These are phyloP conservation scores for Saturnispora zaruensis DNA, from an alignment of 805 yeast species.

Conservation along the genomic window DNA sequence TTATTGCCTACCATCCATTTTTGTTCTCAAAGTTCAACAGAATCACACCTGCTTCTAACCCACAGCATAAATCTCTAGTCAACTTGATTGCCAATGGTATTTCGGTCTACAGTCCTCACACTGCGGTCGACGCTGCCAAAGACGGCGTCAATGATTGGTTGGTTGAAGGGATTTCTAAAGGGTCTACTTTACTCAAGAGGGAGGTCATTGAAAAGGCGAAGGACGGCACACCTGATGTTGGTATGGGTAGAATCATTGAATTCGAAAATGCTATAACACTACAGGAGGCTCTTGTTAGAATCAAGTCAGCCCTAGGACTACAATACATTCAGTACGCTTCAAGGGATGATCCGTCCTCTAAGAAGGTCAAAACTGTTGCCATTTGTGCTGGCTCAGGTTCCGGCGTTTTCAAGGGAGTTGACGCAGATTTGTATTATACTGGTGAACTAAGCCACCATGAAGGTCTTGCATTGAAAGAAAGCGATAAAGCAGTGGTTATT, in stretches of 20 bases:
- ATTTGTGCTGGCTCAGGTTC: constrained; percentile 96
- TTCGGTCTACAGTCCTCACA: constrained; percentile 91
- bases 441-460: constrained; percentile 97
- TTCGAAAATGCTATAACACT: constrained; percentile 39
- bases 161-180: constrained; percentile 42
- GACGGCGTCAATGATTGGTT: constrained; percentile 97
- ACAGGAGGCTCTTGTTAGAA: constrained; percentile 35
- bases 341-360: constrained; percentile 22
- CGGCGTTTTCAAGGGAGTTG: constrained; percentile 53
- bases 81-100: constrained; percentile 68
- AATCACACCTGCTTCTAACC: constrained; percentile 35
- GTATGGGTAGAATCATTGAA: constrained; percentile 70
- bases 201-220: constrained; percentile 38
- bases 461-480: constrained; percentile 59
- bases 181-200: constrained; percentile 14
- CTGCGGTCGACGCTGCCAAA: constrained; percentile 85
- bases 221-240: constrained; percentile 43
- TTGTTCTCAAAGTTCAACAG: constrained; percentile 82
- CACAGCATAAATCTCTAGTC: constrained; percentile 69
- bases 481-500: constrained; percentile 61
- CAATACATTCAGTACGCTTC: constrained; percentile 56
- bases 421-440: constrained; percentile 67
- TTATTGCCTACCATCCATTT: constrained; percentile 91
- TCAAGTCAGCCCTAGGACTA: constrained; percentile 48
- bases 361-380: constrained; percentile 49